phyloP scores from a whole-genome alignment of 163 green algal species.

The Coccomyxa subellipsoidea region DNA sequence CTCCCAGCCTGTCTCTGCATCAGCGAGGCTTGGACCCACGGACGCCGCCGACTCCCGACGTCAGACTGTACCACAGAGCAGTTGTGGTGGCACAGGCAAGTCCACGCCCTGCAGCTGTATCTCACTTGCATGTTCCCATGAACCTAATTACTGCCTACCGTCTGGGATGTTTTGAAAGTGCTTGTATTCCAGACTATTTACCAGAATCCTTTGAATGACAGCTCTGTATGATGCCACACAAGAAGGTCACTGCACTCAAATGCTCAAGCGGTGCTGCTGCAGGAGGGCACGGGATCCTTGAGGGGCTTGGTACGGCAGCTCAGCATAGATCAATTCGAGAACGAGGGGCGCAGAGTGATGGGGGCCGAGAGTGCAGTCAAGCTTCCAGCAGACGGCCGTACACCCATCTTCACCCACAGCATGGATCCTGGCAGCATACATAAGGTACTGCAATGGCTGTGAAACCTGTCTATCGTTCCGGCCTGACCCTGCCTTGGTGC shows the following conservation, averaged over 20 bases:
- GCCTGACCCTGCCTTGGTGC: no score
- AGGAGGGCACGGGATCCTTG: conserved; percentile 45
- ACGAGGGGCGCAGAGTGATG: conserved; percentile 86
- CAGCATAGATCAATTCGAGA: conserved; percentile 98
- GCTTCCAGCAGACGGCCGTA: neutral
- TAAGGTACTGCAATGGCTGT: no score
- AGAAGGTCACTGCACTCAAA: no score
- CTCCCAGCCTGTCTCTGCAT: conserved; percentile 7
- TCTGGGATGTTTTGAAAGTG: no score
- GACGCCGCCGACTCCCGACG: conserved; percentile 77
- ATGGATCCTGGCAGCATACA: conserved; percentile 23
- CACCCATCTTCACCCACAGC: conserved; percentile 45
- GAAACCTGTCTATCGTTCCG: no score
- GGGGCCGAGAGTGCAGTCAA: conserved; percentile 17
- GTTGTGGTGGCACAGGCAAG: conserved; percentile 89
- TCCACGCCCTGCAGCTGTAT: conserved; percentile 12
- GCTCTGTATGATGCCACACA: no score
- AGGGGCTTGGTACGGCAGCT: conserved; percentile 93
- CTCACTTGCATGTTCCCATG: neutral
- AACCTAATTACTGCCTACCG: neutral
- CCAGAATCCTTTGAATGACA: no score
- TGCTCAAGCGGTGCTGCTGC: no score
- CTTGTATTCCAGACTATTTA: no score
- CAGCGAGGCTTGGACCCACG: conserved; percentile 11
- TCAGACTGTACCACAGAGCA: conserved; percentile 87